Percentiles rank a stretch among this genome's conserved stretches.
These are phyloP conservation scores for Pezizomycotina sp. DNA, from an alignment of 2,329 filamentous ascomycete genomes.

Conservation along the genomic window DNA sequence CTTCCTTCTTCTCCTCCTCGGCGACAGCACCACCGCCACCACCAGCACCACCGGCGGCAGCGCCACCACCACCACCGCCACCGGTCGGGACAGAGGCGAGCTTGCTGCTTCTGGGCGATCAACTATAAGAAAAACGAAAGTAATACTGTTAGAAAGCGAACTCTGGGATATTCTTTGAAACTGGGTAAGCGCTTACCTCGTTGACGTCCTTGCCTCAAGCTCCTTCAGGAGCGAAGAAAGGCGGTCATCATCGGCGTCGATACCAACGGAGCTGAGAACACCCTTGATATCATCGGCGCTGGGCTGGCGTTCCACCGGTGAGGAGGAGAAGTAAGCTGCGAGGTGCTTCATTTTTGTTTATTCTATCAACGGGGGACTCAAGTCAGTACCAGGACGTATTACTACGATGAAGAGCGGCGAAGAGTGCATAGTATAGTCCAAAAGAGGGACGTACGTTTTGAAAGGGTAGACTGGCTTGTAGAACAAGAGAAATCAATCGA, in stretches of 20 bases:
- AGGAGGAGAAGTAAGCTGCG: conserved; percentile 83
- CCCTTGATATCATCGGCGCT: conserved; percentile 70
- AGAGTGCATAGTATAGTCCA: too few relatives aligned
- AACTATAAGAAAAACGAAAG: conserved; percentile 40
- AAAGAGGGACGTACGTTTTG: neutral
- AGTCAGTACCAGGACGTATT: too few relatives aligned
- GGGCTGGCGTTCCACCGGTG: too few relatives aligned
- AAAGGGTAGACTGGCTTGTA: conserved; percentile 2
- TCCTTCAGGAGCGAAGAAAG: conserved; percentile 74
- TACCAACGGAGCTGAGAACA: conserved; percentile 84
- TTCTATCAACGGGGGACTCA: too few relatives aligned
- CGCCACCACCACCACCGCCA: conserved; percentile 57
- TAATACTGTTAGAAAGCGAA: conserved; percentile 29
- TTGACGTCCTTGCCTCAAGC: conserved; percentile 86
- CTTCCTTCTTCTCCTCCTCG: conserved; percentile 46
- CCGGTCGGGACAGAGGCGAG: conserved; percentile 94
- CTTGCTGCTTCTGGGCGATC: conserved; percentile 80
- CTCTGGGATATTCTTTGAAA: conserved; percentile 23
- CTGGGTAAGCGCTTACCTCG: conserved; percentile 37
- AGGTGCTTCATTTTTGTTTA: conserved; percentile 92
- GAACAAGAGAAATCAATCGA: neutral
- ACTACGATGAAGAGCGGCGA: too few relatives aligned
- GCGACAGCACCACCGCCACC: conserved; percentile 50
- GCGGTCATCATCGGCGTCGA: conserved; percentile 80
- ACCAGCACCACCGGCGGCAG: conserved; percentile 49